Conservation (phyloP, 2,329 filamentous ascomycete genomes). For the Ploettnerulaceae sp. region DNA sequence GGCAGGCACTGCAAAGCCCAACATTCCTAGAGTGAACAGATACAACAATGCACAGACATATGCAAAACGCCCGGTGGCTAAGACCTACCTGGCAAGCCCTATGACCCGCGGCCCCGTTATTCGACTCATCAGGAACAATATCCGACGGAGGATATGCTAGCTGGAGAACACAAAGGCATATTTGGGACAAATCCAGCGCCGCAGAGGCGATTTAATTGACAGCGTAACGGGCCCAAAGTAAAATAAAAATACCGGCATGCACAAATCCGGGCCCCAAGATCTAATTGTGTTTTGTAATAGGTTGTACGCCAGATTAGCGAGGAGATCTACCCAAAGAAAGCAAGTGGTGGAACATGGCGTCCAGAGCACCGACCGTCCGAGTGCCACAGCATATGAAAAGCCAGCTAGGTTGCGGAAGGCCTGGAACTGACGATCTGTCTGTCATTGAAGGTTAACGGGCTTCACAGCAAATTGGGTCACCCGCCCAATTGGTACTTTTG, state of each 20-base stretch:
- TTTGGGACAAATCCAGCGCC: not conserved
- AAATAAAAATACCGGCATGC: constrained; percentile 16
- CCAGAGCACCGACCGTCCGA: not conserved
- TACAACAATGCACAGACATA: constrained; percentile 13
- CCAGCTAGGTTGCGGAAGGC: not conserved
- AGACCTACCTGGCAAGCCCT: constrained; percentile 8
- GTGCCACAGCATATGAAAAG: constrained; percentile 2
- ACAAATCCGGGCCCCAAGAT: constrained; percentile 22
- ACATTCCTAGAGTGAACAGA: not conserved
- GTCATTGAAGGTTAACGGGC: too few relatives aligned
- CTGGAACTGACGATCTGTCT: not conserved
- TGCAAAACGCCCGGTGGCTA: not conserved
- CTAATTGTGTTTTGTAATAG: constrained; percentile 15
- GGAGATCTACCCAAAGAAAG: constrained; percentile 16
- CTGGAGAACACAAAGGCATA: not conserved
- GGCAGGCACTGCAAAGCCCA: constrained; percentile 10
- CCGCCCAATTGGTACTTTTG: not conserved
- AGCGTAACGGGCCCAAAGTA: constrained; percentile 3
- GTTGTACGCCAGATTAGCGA: constrained; percentile 26
- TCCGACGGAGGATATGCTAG: not conserved
- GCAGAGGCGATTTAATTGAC: constrained; percentile 11
- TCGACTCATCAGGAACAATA: constrained; percentile 1
- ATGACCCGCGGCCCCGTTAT: constrained; percentile 2
- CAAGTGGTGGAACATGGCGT: constrained; percentile 2
- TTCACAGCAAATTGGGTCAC: too few relatives aligned